phyloP scores from a whole-genome alignment of 352 stramenopile genomes.

The Phytopythium litorale region DNA sequence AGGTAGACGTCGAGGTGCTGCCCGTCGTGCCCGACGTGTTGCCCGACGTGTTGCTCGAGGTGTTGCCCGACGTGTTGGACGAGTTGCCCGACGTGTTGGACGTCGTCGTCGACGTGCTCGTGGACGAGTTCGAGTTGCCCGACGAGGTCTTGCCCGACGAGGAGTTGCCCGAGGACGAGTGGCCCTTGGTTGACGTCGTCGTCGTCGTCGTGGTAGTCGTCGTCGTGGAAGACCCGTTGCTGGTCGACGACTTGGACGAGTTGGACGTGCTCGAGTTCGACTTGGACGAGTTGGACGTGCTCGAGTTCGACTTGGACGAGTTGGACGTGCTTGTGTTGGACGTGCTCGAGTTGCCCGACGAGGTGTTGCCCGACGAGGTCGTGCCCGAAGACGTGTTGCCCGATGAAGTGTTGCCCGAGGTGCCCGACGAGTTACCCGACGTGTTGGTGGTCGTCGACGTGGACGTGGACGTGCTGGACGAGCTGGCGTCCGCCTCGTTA shows the following conservation, averaged over 20 bases:
- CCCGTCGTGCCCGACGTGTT: constrained; percentile 6
- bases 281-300: background rate
- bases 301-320: background rate
- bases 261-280: background rate
- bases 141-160: constrained; percentile 4
- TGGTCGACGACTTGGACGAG: constrained; percentile 5
- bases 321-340: background rate
- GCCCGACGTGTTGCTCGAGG: background rate
- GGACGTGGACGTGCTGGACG: constrained; percentile 7
- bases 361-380: constrained; percentile 1
- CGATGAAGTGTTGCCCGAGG: background rate
- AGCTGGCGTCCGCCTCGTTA: constrained; percentile 3
- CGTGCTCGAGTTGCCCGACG: background rate
- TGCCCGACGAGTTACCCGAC: constrained; percentile 1
- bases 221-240: background rate
- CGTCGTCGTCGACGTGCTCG: constrained; percentile 7
- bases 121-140: constrained; percentile 5
- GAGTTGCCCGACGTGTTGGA: constrained; percentile 1
- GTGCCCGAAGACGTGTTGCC: constrained; percentile 4
- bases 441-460: constrained; percentile 1
- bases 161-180: background rate
- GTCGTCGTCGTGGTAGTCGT: background rate
- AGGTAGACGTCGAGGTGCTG: constrained; percentile 6
- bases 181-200: background rate
- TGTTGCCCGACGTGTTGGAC: constrained; percentile 5